Conservation (phyloP, 768 basidiomycete species). For the Tricholoma sp. region DNA sequence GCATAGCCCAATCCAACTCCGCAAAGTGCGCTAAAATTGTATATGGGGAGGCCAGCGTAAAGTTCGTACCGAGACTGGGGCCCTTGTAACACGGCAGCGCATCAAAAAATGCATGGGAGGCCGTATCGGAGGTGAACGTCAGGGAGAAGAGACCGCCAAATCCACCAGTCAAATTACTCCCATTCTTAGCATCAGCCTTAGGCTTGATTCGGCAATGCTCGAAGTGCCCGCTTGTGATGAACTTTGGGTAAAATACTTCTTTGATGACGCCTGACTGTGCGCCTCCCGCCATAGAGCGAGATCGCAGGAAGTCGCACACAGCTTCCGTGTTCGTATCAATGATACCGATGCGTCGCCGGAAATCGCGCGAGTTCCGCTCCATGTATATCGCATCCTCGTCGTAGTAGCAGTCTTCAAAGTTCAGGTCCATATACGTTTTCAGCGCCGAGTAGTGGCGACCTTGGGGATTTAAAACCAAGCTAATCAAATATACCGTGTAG, state of each 20-base stretch:
- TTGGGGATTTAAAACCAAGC: slow-evolving; percentile 83
- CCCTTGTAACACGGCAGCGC: slow-evolving; percentile 80
- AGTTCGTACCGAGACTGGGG: slow-evolving; percentile 90
- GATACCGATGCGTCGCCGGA: slow-evolving; percentile 61
- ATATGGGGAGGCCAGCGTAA: slow-evolving; percentile 92
- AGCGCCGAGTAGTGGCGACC: slow-evolving; percentile 63
- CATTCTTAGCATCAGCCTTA: slow-evolving; percentile 25
- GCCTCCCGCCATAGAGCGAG: slow-evolving; percentile 45
- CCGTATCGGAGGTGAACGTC: slow-evolving; percentile 65
- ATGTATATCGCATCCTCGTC: slow-evolving; percentile 92
- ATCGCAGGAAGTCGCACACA: slow-evolving; percentile 72
- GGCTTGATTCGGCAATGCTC: slow-evolving; percentile 53
- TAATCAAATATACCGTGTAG: slow-evolving; percentile 23
- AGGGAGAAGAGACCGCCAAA: slow-evolving; percentile 88
- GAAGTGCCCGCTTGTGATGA: slow-evolving; percentile 66
- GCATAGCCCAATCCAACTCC: slow-evolving; percentile 89
- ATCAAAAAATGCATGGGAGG: slow-evolving; percentile 82
- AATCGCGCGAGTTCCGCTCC: slow-evolving; percentile 98
- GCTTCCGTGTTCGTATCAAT: slow-evolving; percentile 83
- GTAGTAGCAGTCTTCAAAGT: slow-evolving; percentile 84
- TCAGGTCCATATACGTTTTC: slow-evolving; percentile 48
- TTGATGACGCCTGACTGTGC: slow-evolving; percentile 51
- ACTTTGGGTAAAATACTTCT: slow-evolving; percentile 89
- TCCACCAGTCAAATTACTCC: slow-evolving; percentile 40
- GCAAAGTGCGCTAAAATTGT: slow-evolving; percentile 86